Evolutionary conservation across 73 alveolate species (phyloP).

Genomic region (Tetrahymena malaccensis): DNA sequence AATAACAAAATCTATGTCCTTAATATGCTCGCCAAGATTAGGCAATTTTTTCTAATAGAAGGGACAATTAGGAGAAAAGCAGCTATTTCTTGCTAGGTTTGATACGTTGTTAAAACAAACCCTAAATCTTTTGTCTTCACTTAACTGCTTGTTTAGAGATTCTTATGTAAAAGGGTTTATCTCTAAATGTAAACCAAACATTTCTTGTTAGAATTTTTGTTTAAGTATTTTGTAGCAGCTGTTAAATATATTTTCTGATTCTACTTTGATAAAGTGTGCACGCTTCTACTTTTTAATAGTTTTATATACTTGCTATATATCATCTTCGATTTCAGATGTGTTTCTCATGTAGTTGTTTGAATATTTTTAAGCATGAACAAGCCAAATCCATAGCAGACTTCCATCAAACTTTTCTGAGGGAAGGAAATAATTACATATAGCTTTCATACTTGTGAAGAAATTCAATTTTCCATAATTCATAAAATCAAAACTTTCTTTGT

Average conservation of each 20-base stretch:
- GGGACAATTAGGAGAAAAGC: background rate
- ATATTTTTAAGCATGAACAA: background rate
- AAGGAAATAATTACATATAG: background rate
- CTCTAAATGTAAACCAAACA: background rate
- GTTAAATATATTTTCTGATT: background rate
- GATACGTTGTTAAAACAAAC: background rate
- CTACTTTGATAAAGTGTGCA: background rate
- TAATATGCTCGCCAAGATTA: background rate
- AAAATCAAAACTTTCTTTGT: background rate
- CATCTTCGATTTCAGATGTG: background rate
- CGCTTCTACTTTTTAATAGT: background rate
- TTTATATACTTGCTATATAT: background rate
- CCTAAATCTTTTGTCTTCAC: background rate
- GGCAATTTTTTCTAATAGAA: background rate
- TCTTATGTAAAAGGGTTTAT: background rate
- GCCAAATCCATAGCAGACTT: background rate
- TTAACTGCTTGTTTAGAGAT: background rate
- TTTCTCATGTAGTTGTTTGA: background rate
- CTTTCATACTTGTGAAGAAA: background rate
- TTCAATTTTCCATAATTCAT: background rate
- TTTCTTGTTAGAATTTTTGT: background rate
- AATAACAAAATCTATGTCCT: background rate
- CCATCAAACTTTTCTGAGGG: background rate
- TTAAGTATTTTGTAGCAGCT: background rate
- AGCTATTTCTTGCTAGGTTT: background rate